Percentiles rank a stretch among this genome's conserved stretches.
These are phyloP conservation scores for Thraustotheca clavata DNA, from an alignment of 352 stramenopile genomes.

Conservation along the genomic window DNA sequence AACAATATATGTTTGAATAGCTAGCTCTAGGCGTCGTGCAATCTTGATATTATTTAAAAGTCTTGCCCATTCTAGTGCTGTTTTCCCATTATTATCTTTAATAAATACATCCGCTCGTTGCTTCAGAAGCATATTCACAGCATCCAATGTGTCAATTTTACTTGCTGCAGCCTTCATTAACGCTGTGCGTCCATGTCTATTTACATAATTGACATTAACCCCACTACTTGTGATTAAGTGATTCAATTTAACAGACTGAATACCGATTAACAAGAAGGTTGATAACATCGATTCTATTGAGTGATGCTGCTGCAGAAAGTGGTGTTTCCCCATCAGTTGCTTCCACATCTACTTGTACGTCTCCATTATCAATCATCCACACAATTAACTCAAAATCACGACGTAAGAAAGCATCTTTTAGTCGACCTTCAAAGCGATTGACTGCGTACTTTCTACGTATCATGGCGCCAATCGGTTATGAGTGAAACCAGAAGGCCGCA, in stretches of 20 bases:
- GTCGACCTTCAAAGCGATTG: no score
- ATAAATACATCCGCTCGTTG: conserved; percentile 30
- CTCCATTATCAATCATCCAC: conserved; percentile 60
- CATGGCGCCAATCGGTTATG: no score
- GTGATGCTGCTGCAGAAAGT: conserved; percentile 43
- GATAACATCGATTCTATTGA: conserved; percentile 36
- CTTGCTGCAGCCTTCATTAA: conserved; percentile 58
- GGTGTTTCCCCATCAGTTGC: conserved; percentile 42
- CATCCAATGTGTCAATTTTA: not conserved
- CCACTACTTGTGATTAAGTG: conserved; percentile 26
- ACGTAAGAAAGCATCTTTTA: conserved; percentile 41
- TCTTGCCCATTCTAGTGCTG: conserved; percentile 56
- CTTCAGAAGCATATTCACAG: not conserved
- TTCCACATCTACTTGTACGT: conserved; percentile 42
- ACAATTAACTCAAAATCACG: conserved; percentile 52
- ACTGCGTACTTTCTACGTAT: no score
- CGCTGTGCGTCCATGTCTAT: conserved; percentile 49
- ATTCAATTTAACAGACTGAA: not conserved
- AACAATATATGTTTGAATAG: conserved; percentile 4
- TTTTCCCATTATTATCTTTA: conserved; percentile 44
- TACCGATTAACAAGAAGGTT: conserved; percentile 40
- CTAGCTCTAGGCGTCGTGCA: not conserved
- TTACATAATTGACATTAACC: conserved; percentile 44
- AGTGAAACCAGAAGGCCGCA: no score
- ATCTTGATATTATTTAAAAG: conserved; percentile 35